phyloP scores from a whole-genome alignment of 768 basidiomycete genomes.

The Cystofilobasidium ferigula region DNA sequence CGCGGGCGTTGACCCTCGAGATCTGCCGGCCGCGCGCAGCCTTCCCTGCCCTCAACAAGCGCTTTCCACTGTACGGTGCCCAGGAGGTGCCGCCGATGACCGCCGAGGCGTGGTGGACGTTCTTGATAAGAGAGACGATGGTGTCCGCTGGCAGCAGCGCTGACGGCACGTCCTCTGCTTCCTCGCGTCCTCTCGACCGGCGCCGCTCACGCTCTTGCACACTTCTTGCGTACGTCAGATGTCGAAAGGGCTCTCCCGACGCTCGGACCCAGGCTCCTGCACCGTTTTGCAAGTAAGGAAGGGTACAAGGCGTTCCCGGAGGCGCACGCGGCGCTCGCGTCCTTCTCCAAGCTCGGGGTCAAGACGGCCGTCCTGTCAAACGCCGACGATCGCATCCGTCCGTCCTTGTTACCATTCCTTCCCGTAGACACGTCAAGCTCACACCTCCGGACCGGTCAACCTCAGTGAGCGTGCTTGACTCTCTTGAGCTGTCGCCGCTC shows the following conservation, averaged over 20 bases:
- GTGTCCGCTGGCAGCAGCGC: neutral
- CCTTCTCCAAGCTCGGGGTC: constrained; percentile 3
- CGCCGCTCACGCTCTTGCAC: no score
- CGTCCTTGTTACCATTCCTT: no score
- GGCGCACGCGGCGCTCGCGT: neutral
- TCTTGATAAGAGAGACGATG: constrained; percentile 20
- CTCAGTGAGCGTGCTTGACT: constrained; percentile 18
- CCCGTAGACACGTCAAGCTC: no score
- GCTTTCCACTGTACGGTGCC: constrained; percentile 9
- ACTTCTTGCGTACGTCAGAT: neutral
- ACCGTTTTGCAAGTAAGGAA: constrained; percentile 10
- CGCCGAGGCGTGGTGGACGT: constrained; percentile 15
- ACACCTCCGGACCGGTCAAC: neutral
- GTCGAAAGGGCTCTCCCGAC: neutral
- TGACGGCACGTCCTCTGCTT: neutral
- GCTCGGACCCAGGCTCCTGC: neutral
- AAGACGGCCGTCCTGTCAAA: constrained; percentile 20
- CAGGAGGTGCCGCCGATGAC: constrained; percentile 8
- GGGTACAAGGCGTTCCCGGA: constrained; percentile 19
- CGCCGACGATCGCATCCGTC: constrained; percentile 19
- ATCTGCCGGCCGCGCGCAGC: neutral
- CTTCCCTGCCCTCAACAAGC: neutral
- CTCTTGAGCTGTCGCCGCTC: constrained; percentile 7
- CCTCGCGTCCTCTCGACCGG: neutral
- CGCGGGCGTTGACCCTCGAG: no score